Evolutionary conservation across 805 yeast species (phyloP).

Genomic region (Cyberlindnera amylophila): DNA sequence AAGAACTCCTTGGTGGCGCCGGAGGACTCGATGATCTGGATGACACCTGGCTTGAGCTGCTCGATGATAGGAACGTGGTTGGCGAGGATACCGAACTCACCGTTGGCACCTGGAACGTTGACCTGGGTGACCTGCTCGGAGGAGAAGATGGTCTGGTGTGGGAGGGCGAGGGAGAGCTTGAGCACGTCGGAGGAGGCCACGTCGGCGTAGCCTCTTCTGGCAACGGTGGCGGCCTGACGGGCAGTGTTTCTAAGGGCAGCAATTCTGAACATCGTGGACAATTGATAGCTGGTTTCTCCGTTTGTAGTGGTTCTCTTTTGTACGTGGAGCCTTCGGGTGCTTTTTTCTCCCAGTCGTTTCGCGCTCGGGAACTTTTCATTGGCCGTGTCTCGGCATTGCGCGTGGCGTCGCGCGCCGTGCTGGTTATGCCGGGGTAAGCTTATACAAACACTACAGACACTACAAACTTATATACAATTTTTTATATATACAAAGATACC

Average conservation of each 20-base stretch:
- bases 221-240: slow-evolving; percentile 44
- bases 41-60: slow-evolving; percentile 93
- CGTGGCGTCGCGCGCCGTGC: background rate
- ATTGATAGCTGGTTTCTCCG: too few species aligned
- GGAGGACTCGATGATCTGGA: slow-evolving; percentile 79
- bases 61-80: slow-evolving; percentile 97
- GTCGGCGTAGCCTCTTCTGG: slow-evolving; percentile 88
- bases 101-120: slow-evolving; percentile 91
- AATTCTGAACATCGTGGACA: slow-evolving; percentile 27
- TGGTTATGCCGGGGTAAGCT: background rate
- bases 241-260: slow-evolving; percentile 25
- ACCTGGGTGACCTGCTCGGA: slow-evolving; percentile 61
- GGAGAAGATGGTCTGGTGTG: slow-evolving; percentile 67
- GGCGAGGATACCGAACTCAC: slow-evolving; percentile 95
- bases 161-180: slow-evolving; percentile 86
- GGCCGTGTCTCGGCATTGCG: slow-evolving; percentile 1
- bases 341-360: slow-evolving; percentile 6
- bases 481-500: too few species aligned
- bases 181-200: slow-evolving; percentile 69
- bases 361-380: slow-evolving; percentile 3
- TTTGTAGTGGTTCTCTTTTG: too few species aligned
- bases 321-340: slow-evolving; percentile 3
- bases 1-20: slow-evolving; percentile 76
- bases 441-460: too few species aligned
- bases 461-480: too few species aligned